Evolutionary conservation across 495 filamentous ascomycete genomes (phyloP).

Genomic region (Neurospora terricola): DNA sequence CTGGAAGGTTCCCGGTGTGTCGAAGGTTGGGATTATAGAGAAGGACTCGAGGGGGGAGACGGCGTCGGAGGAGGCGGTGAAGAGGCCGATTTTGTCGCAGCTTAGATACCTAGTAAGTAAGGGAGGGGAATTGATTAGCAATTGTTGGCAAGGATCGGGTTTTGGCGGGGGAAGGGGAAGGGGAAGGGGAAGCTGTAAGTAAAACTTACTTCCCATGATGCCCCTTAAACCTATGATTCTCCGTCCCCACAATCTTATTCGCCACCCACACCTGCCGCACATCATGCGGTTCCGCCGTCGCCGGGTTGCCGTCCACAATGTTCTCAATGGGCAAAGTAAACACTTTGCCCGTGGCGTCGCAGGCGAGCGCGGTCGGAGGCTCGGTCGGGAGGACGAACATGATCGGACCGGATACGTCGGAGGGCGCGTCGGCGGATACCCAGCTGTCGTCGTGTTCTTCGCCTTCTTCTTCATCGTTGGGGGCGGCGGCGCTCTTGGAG

Average conservation of each 20-base stretch:
- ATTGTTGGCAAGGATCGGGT: neutral
- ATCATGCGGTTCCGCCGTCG: constrained; percentile 84
- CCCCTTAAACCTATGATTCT: constrained; percentile 73
- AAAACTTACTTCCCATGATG: constrained; percentile 61
- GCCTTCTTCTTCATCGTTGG: constrained; percentile 24
- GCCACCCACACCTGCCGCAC: constrained; percentile 94
- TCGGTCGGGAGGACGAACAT: constrained; percentile 67
- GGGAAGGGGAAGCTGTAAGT: too few relatives aligned
- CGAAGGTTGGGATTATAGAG: constrained; percentile 51
- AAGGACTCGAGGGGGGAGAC: constrained; percentile 77
- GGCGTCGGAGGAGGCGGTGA: constrained; percentile 68
- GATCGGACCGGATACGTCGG: constrained; percentile 76
- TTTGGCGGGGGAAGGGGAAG: too few relatives aligned
- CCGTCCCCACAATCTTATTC: constrained; percentile 72
- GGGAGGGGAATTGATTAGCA: neutral
- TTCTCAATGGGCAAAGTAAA: constrained; percentile 75
- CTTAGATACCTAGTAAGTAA: constrained; percentile 48
- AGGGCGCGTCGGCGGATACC: constrained; percentile 69
- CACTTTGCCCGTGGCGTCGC: constrained; percentile 74
- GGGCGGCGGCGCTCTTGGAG: constrained; percentile 29
- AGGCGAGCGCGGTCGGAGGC: constrained; percentile 61
- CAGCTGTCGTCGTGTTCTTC: constrained; percentile 65
- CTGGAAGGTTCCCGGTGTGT: constrained; percentile 55
- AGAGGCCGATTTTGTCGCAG: constrained; percentile 73
- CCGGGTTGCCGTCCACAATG: constrained; percentile 64